A percentile compares a stretch with the other conserved stretches of the same genome.
Conservation (phyloP, 2,329 filamentous ascomycete genomes). For the Nectriaceae sp. region DNA sequence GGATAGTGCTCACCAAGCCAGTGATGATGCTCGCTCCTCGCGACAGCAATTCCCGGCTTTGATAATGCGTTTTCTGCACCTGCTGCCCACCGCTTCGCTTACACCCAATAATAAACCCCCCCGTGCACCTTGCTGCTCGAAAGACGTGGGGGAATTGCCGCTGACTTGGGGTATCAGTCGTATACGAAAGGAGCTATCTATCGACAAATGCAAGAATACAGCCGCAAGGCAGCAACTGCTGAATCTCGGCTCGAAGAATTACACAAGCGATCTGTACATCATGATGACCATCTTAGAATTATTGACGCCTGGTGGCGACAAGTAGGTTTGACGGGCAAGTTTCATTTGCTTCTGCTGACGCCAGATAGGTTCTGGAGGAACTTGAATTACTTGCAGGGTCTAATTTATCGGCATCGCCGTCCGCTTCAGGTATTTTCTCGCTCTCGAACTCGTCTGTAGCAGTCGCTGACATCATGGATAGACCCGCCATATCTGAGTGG, state of each 20-base stretch:
- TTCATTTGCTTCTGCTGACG: slow-evolving; percentile 11
- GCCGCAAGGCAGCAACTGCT: slow-evolving; percentile 80
- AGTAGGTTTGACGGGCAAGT: slow-evolving; percentile 51
- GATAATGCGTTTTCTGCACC: slow-evolving; percentile 23
- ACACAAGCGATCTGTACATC: slow-evolving; percentile 74
- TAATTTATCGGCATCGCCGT: slow-evolving; percentile 34
- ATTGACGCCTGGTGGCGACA: slow-evolving; percentile 95
- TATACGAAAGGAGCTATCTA: slow-evolving; percentile 86
- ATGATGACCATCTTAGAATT: slow-evolving; percentile 89
- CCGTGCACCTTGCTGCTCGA: slow-evolving; percentile 24
- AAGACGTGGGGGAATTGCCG: slow-evolving; percentile 19
- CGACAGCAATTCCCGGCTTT: slow-evolving; percentile 33
- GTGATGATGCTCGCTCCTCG: slow-evolving; percentile 37
- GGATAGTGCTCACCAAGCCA: slow-evolving; percentile 39
- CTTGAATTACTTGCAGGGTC: slow-evolving; percentile 60
- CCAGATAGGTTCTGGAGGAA: slow-evolving; percentile 61
- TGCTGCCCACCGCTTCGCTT: slow-evolving; percentile 20
- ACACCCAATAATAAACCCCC: slow-evolving; percentile 11
- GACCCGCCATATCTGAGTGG: slow-evolving; percentile 59
- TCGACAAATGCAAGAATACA: slow-evolving; percentile 97
- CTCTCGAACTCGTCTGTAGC: not conserved
- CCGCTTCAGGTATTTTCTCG: slow-evolving; percentile 27
- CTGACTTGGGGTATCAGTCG: slow-evolving; percentile 33
- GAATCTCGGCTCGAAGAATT: slow-evolving; percentile 82
- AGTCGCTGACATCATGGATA: slow-evolving; percentile 35